A percentile compares a stretch with the other conserved stretches of the same genome.
These are phyloP conservation scores for Solanum tarapatanum DNA, from an alignment of 257 asterid genomes.

Conservation along the genomic window DNA sequence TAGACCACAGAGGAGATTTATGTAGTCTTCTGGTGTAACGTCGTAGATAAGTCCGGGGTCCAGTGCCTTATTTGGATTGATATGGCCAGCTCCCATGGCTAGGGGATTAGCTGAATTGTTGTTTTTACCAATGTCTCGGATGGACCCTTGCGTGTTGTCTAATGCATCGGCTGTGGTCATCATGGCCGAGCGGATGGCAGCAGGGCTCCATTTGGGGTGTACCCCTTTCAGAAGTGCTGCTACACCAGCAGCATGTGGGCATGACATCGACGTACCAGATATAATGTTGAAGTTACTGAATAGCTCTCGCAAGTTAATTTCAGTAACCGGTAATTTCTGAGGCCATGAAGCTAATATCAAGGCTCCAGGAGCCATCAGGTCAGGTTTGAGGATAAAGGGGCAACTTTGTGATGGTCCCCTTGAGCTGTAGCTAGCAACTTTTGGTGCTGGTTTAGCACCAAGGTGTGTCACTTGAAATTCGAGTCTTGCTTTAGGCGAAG, in stretches of 20 bases:
- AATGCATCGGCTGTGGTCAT: slow-evolving; percentile 1
- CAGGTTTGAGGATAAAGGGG: slow-evolving; percentile 52
- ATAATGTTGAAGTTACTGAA: slow-evolving; percentile 36
- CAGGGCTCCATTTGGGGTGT: slow-evolving; percentile 59
- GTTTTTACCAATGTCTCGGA: too few species aligned
- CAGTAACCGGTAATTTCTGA: not conserved
- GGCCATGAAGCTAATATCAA: slow-evolving; percentile 62
- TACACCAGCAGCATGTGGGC: slow-evolving; percentile 61
- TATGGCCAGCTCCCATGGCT: not conserved
- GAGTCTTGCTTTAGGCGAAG: slow-evolving; percentile 30
- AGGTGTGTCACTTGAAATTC: slow-evolving; percentile 28
- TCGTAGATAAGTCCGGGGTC: not conserved
- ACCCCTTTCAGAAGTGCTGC: slow-evolving; percentile 48
- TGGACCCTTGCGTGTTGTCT: too few species aligned
- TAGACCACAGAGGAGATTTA: not conserved
- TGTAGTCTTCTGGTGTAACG: not conserved
- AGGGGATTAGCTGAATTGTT: not conserved
- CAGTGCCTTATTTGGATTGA: not conserved
- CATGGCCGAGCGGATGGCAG: slow-evolving; percentile 61
- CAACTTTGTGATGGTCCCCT: slow-evolving; percentile 65
- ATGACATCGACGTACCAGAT: slow-evolving; percentile 74
- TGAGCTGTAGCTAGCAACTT: slow-evolving; percentile 55
- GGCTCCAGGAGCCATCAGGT: slow-evolving; percentile 54
- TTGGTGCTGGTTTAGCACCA: slow-evolving; percentile 45
- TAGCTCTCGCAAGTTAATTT: slow-evolving; percentile 8